Percentiles rank a stretch among this genome's conserved stretches.
Evolutionary conservation across 1,284 basidiomycete genomes (phyloP).

Genomic region (Tylopilus sp.): DNA sequence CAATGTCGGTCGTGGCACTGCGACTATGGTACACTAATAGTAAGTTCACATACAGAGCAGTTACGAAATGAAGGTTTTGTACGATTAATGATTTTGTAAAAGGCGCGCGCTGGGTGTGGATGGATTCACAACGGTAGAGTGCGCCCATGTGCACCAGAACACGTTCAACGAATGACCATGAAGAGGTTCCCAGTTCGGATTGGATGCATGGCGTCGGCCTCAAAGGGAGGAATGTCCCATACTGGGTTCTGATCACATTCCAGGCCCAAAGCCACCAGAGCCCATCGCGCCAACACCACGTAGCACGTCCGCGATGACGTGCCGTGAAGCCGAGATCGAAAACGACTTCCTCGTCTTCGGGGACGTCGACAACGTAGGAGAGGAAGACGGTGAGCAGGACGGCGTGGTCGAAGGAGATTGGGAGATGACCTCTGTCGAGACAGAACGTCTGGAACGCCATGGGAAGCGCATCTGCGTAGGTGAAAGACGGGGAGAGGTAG

Average conservation of each 20-base stretch:
- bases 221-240: too few species aligned
- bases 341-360: constrained; percentile 14
- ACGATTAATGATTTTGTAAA: background rate
- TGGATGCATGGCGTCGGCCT: too few species aligned
- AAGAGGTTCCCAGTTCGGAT: too few species aligned
- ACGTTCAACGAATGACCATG: too few species aligned
- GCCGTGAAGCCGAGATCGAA: constrained; percentile 13
- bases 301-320: constrained; percentile 29
- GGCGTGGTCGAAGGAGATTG: background rate
- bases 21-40: background rate
- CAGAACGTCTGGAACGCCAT: constrained; percentile 11
- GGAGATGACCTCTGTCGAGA: constrained; percentile 7
- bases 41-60: background rate
- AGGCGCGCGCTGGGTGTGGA: background rate
- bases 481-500: background rate
- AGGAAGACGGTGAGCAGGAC: constrained; percentile 4
- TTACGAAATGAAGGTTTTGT: background rate
- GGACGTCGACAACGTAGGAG: constrained; percentile 7
- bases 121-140: background rate
- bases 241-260: constrained; percentile 7
- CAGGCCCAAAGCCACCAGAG: background rate
- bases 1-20: background rate
- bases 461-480: background rate
- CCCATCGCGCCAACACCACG: constrained; percentile 31
- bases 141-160: too few species aligned